Evolutionary conservation across 1,284 basidiomycete species (phyloP), one percentile per base, ranked within the genome.

Genomic region (Rhodotorula mucilaginosa): DNA sequence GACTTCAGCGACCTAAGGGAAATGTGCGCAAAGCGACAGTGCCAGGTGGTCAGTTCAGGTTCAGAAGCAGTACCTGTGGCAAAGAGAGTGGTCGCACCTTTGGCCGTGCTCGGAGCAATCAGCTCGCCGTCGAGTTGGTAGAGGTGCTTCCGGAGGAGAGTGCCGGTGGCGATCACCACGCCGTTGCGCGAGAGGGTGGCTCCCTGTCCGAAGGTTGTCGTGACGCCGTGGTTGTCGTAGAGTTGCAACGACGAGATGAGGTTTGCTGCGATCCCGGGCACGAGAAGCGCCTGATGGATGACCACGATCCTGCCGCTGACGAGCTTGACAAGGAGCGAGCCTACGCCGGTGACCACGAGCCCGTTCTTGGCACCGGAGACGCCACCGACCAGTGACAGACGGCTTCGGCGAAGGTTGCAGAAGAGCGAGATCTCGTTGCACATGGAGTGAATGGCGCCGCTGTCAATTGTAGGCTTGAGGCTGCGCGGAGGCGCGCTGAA

Each of bases 401-500:
- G 34, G 34, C 34, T 6, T 34, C 34, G 34, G 34, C 34, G 8
- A 34, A 34, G 34, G 34, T 34, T 34, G 34, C 5, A 34, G 34
- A 34, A 34, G 5, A 34, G 34, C 34, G 34, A 34, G 34, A 34
- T 34, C 3, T 65, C 47, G 12, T 57, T 47, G 23, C 47, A 34
- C 56, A 65, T 65, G 13, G 29, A 49, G 64, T 65, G 64, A 8
- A 57, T 51, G 6, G 64, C 57, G 8, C 34, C 21, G 48, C 31
- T 58, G 64, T 34, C 31, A 34, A 34, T 34, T 6, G 31, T 34
- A 31, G 31, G 29, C 8, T 12, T 4, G 57, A 23, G 56, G 26
- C 47, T 8, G 46, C 31, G 7, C 19, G 48, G 2, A 12, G 56
- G 5, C 0, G 46, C 13, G 3, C 47, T n/a, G 57, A 23, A 23